Percentiles rank a stretch among this genome's conserved stretches.
Conservation (phyloP, 805 yeast genomes). For the Pichia eremophila region DNA sequence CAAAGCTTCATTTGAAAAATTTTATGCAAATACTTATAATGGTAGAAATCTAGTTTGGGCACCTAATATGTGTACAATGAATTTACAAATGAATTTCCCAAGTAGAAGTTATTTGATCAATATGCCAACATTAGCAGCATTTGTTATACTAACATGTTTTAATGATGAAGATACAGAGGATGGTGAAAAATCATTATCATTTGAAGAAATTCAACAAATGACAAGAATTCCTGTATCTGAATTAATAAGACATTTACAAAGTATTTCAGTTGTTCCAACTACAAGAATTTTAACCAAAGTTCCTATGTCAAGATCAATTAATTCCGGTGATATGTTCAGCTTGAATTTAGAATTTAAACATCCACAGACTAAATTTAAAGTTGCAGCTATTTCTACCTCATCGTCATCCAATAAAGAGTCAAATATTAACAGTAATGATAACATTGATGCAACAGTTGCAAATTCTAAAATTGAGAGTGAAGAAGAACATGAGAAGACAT, state of each 20-base stretch:
- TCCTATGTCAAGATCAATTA: constrained; percentile 69
- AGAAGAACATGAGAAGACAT: constrained; percentile 42
- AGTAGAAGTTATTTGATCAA: constrained; percentile 67
- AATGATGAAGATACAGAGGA: constrained; percentile 39
- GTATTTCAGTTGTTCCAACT: constrained; percentile 76
- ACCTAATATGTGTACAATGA: constrained; percentile 75
- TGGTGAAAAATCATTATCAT: constrained; percentile 34
- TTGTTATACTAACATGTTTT: constrained; percentile 61
- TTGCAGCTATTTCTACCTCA: constrained; percentile 51
- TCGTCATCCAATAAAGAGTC: neutral
- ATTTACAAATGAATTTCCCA: constrained; percentile 61
- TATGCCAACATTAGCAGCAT: constrained; percentile 73
- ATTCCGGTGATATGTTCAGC: constrained; percentile 50
- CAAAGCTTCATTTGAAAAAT: constrained; percentile 38
- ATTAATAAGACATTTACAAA: constrained; percentile 61
- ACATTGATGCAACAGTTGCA: constrained; percentile 5
- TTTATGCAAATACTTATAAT: constrained; percentile 40
- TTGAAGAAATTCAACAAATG: constrained; percentile 48
- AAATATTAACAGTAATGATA: neutral
- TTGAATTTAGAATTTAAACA: constrained; percentile 64
- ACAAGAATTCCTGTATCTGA: constrained; percentile 72
- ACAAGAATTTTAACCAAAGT: constrained; percentile 63
- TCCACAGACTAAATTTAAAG: constrained; percentile 60
- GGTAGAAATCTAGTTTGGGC: constrained; percentile 70
- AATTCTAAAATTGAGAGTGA: constrained; percentile 38